Evolutionary conservation across 495 filamentous ascomycete genomes (phyloP), one percentile per base, ranked within the genome.

Genomic region (Cetradonia linearis): DNA sequence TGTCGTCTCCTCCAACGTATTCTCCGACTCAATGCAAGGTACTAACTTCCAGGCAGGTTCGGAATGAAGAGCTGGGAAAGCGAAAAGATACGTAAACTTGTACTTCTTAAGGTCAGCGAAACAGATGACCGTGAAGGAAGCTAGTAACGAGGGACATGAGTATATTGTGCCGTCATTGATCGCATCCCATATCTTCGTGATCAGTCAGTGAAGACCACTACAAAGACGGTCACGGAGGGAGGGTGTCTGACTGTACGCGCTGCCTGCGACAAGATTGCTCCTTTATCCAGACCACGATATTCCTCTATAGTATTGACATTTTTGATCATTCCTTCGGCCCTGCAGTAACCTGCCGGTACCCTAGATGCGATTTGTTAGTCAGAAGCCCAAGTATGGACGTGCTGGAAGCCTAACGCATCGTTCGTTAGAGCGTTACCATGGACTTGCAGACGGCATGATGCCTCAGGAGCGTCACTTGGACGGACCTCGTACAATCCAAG

Each of bases 21-120:
- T 27, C 2, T 33, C 20, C 28, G 31, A 23, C 25, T 28, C 50
- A 7, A 14, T 28, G 27, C 50, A 53, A 5, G 59, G 40, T 5
- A 70, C 56, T 11, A 72, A 72, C 62, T 81, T 82, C 93, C 93
- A 98, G 20, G 79, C 74, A 10, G 89, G 87, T 58, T 91, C 84
- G 0, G 94, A 92, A 72, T 91, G 89, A 28, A 98, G 77, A 48
- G 93, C 89, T 18, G 93, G 93, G 68, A 93, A 98, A 2, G 83
- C 93, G 70, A 96, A 96, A 82, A 91, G 91, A 71, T 96, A 95
- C 30, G 84, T 86, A 66, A 97, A 96, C 57, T 81, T 86, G 73
- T 96, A 96, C 68, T 91, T 95, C 74, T 98, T 98, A 27, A 98
- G 77, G 70, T 97, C 89, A 49, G 93, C 92, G 70, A 89, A 98